phyloP scores from a whole-genome alignment of 2,329 filamentous ascomycete genomes.

The Colletotrichum shisoi region DNA sequence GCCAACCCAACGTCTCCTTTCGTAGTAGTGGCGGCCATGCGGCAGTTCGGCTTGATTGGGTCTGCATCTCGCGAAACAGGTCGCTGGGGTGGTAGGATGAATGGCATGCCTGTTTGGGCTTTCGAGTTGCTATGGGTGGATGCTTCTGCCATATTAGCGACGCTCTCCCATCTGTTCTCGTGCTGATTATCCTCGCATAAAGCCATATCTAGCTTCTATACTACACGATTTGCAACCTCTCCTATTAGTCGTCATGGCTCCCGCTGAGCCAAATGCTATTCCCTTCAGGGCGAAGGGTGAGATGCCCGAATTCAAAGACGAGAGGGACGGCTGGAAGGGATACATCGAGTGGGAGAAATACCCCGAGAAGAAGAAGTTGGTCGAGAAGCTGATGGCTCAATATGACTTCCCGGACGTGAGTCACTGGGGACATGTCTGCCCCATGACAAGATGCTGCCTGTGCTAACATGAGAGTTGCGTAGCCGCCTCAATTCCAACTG shows the following conservation, averaged over 20 bases:
- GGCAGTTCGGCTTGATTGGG: neutral
- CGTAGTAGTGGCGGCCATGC: neutral
- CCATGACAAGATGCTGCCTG: neutral
- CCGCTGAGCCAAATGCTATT: conserved; percentile 20
- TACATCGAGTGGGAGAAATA: conserved; percentile 76
- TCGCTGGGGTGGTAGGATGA: neutral
- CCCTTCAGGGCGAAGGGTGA: conserved; percentile 23
- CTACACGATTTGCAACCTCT: neutral
- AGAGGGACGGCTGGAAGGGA: conserved; percentile 43
- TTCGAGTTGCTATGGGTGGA: neutral
- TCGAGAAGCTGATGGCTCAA: conserved; percentile 57
- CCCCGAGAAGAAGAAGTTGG: conserved; percentile 70
- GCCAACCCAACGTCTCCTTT: neutral
- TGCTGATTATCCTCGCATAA: neutral
- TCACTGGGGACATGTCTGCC: neutral
- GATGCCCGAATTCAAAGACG: conserved; percentile 21
- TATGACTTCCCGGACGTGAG: conserved; percentile 43
- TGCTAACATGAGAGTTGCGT: conserved; percentile 38
- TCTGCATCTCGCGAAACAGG: neutral
- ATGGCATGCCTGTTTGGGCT: neutral
- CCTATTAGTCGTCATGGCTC: conserved; percentile 11
- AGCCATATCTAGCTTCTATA: neutral
- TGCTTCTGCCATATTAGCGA: neutral
- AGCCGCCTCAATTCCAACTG: conserved; percentile 64
- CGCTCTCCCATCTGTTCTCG: neutral